Percentiles rank a stretch among this genome's conserved stretches.
These are phyloP conservation scores for Tricholoma hemisulphureum DNA, from an alignment of 768 basidiomycete species.

Conservation along the genomic window DNA sequence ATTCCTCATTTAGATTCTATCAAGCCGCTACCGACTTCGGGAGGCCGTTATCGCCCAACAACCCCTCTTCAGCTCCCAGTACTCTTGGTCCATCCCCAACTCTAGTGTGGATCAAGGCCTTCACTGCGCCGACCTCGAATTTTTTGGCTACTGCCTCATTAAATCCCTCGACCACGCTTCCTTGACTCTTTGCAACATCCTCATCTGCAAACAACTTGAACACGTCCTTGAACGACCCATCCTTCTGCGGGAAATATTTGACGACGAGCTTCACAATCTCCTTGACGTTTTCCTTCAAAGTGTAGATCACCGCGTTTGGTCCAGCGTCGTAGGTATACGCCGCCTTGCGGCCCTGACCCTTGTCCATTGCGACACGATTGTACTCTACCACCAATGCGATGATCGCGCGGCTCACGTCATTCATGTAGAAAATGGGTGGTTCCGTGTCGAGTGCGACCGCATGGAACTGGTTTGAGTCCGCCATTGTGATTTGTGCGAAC, in stretches of 20 bases:
- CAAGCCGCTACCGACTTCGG: conserved; percentile 51
- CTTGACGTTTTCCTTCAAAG: conserved; percentile 70
- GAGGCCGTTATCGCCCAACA: conserved; percentile 68
- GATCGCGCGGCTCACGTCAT: conserved; percentile 94
- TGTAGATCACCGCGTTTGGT: conserved; percentile 97
- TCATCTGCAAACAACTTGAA: conserved; percentile 56
- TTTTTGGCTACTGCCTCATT: conserved; percentile 73
- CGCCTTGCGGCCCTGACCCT: conserved; percentile 63
- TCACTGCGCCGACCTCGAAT: conserved; percentile 76
- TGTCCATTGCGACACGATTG: conserved; percentile 72
- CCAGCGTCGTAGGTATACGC: conserved; percentile 99
- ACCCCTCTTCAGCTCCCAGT: conserved; percentile 55
- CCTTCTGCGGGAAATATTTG: conserved; percentile 84
- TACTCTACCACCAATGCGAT: conserved; percentile 89
- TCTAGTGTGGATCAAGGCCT: conserved; percentile 85
- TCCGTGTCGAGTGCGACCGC: conserved; percentile 95
- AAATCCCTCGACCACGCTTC: conserved; percentile 66
- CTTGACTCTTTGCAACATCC: conserved; percentile 39
- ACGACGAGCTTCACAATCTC: conserved; percentile 76
- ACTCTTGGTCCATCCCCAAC: conserved; percentile 91
- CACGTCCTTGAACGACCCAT: conserved; percentile 68
- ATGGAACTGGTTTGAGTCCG: conserved; percentile 98
- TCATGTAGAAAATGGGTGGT: conserved; percentile 99
- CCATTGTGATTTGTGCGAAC: conserved; percentile 93
- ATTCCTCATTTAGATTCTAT: neutral